Evolutionary conservation across 2,329 filamentous ascomycete genomes (phyloP), one percentile per base, ranked within the genome.

Genomic region (Microdochium bolleyi): DNA sequence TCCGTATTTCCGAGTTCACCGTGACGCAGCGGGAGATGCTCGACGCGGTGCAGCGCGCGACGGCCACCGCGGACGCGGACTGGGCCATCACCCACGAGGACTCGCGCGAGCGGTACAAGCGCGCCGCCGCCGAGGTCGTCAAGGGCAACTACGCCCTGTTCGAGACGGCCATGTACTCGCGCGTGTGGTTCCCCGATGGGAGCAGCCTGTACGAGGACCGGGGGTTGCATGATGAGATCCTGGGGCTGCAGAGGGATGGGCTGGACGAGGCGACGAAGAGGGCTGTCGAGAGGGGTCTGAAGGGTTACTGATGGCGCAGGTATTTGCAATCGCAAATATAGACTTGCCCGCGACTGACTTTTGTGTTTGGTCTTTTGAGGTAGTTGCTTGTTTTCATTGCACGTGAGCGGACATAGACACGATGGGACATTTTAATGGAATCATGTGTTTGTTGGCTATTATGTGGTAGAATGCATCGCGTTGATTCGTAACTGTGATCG

Each of bases 11-110:
- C 8, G 83, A 78, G 55, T 88, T 86, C 67, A 63, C 69, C 11
- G 58, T 83, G 55, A 80, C 67, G 54, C 85, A 89, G 64, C 73
- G 74, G 11, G 84, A 88, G 10, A 87, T 88, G 71, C 73, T 88
- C 52, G 76, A 78, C 38, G 77, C 75, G n/a, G 66, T 84, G 13
- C 73, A 83, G 59, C 76, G 78, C 0, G 83, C 83, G 3, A 78
- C 79, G 0, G 76, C 76, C 0, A 81, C 77, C 0, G 77, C 68
- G 1, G 78, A 84, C 38, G 67, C 64, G 0, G 84, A 87, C 59
- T 89, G 85, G 85, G 73, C 62, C 2, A 74, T 88, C 52, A 70
- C 61, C 1, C 65, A 74, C 8, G 75, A 83, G 64, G 58, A 64
- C 0, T 66, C 70, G 1, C 56, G 68, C 41, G 65, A 79, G 62